A percentile compares a stretch with the other conserved stretches of the same genome.
These are phyloP conservation scores for Achaetomium macrosporum DNA, from an alignment of 2,329 filamentous ascomycete species.

Conservation along the genomic window DNA sequence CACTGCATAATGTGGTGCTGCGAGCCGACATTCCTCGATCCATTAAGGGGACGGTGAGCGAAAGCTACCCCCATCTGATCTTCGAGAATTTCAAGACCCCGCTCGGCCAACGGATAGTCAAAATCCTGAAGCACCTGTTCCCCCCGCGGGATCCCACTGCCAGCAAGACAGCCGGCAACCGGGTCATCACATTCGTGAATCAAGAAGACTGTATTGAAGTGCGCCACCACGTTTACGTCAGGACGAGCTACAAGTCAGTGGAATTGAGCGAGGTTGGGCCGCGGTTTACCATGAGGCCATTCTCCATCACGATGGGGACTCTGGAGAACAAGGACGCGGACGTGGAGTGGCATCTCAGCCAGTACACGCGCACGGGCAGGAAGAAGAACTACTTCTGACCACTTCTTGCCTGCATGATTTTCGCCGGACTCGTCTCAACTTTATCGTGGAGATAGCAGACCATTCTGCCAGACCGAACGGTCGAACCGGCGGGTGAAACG, in stretches of 20 bases:
- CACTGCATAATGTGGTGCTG: conserved; percentile 84
- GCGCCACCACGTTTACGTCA: conserved; percentile 82
- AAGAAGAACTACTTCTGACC: conserved; percentile 91
- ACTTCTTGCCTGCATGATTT: not conserved
- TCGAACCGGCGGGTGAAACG: too few species aligned
- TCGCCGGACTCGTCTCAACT: not conserved
- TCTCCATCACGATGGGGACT: conserved; percentile 87
- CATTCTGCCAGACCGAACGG: not conserved
- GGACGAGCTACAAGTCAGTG: conserved; percentile 83
- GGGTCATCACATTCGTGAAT: conserved; percentile 91
- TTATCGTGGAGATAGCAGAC: not conserved
- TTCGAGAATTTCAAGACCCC: conserved; percentile 88
- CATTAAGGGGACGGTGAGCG: conserved; percentile 63
- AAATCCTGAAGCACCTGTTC: conserved; percentile 90
- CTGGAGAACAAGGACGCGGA: conserved; percentile 93
- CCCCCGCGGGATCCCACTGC: conserved; percentile 77
- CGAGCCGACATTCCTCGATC: conserved; percentile 89
- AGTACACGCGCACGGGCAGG: conserved; percentile 86
- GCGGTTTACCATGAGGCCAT: conserved; percentile 93
- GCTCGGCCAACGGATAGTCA: conserved; percentile 75
- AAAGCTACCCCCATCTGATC: conserved; percentile 89
- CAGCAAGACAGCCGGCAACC: conserved; percentile 71
- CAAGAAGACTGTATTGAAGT: conserved; percentile 92
- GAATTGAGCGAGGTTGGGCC: conserved; percentile 87
- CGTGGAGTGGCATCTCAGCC: conserved; percentile 91